Percentiles rank a stretch among this genome's conserved stretches.
These are phyloP conservation scores for Aspergillus calidoustus DNA, from an alignment of 2,329 filamentous ascomycete genomes.

Conservation along the genomic window DNA sequence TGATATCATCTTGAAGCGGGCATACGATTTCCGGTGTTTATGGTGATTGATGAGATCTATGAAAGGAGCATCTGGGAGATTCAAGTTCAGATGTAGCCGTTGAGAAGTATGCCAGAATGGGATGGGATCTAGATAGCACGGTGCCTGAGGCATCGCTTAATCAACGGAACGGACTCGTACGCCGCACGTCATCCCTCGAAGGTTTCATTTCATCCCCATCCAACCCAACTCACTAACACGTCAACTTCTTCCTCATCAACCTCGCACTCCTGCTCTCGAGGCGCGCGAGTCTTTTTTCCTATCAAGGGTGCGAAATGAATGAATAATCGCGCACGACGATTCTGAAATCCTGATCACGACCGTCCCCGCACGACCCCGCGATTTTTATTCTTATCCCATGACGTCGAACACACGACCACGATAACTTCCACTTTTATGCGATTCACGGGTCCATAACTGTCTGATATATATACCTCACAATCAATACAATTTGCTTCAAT, in stretches of 20 bases:
- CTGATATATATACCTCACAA: not conserved
- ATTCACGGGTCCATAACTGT: not conserved
- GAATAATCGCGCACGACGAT: not conserved
- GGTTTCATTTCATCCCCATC: no score
- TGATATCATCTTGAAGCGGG: not conserved
- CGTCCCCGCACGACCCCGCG: not conserved
- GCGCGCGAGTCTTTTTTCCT: no score
- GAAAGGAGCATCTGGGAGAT: not conserved
- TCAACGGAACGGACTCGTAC: no score
- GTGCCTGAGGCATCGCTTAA: no score
- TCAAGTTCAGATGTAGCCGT: no score
- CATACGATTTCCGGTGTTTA: not conserved
- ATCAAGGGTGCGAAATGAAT: no score
- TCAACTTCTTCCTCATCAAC: no score
- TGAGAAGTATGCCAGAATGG: no score
- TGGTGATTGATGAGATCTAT: not conserved
- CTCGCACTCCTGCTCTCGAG: no score
- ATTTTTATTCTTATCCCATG: not conserved
- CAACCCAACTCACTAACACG: no score
- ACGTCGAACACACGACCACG: not conserved
- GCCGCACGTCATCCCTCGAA: no score
- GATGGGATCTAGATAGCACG: no score
- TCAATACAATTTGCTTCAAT: not conserved
- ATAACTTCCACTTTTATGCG: not conserved
- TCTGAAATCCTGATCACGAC: not conserved